phyloP scores from a whole-genome alignment of 176 grass and related monocot genomes.

The Sorghum bicolor region DNA sequence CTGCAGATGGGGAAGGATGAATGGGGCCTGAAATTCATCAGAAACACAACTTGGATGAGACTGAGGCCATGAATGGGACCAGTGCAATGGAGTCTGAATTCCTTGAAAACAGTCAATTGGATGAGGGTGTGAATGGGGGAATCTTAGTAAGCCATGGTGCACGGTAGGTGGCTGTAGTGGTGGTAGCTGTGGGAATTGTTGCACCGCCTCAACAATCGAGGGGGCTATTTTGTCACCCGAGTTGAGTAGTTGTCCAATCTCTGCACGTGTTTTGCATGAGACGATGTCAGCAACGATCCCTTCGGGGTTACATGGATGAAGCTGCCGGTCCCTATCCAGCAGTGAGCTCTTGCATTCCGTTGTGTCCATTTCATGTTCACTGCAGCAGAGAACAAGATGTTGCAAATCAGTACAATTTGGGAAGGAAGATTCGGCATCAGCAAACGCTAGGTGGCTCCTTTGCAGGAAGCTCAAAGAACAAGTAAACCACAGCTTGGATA shows the following conservation, averaged over 20 bases:
- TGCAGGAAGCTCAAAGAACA: not conserved
- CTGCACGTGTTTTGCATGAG: not conserved
- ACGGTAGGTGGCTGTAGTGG: not conserved
- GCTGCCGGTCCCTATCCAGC: slow-evolving; percentile 1
- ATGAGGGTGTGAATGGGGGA: not conserved
- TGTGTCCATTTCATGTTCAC: slow-evolving; percentile 31
- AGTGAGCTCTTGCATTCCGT: slow-evolving; percentile 28
- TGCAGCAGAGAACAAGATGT: slow-evolving; percentile 5
- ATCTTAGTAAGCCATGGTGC: not conserved
- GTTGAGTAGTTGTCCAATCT: slow-evolving; percentile 20
- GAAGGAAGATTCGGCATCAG: not conserved
- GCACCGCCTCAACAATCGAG: slow-evolving; percentile 27
- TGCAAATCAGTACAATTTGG: not conserved
- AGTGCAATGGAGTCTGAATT: slow-evolving; percentile 4
- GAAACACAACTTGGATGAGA: not conserved
- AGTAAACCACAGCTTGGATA: not conserved
- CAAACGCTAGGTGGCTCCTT: not conserved
- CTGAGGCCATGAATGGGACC: not conserved
- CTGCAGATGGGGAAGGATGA: not conserved
- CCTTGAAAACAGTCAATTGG: not conserved
- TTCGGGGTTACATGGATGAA: slow-evolving; percentile 19
- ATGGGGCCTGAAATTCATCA: slow-evolving; percentile 4
- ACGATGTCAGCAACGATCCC: slow-evolving; percentile 34
- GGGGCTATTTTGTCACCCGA: slow-evolving; percentile 28
- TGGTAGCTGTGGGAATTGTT: not conserved